phyloP scores from a whole-genome alignment of 2,329 filamentous ascomycete species.

The Trichoderma koningii region DNA sequence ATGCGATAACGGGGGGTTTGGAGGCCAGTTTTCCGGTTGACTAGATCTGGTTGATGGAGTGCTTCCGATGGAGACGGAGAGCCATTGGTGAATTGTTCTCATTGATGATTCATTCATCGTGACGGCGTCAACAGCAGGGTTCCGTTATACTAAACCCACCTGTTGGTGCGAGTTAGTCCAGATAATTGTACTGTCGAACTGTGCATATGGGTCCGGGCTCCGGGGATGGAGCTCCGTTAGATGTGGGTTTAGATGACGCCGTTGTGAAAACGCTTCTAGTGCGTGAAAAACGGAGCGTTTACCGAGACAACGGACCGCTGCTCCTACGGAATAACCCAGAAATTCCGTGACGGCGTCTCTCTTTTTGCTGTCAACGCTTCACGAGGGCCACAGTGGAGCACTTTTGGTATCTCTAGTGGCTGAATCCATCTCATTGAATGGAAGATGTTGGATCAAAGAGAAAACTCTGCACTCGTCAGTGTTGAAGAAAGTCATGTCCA shows the following conservation, averaged over 20 bases:
- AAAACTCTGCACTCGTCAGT: background rate
- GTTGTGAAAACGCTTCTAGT: background rate
- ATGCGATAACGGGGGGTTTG: slow-evolving; percentile 3
- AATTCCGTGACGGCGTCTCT: slow-evolving; percentile 4
- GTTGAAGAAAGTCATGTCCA: background rate
- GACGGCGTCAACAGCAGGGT: background rate
- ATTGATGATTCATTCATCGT: background rate
- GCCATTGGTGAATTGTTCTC: background rate
- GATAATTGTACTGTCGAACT: too few species aligned
- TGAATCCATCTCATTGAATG: background rate
- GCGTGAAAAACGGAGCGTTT: slow-evolving; percentile 1
- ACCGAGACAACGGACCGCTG: background rate
- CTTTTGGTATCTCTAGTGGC: background rate
- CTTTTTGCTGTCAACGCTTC: background rate
- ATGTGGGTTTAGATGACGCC: background rate
- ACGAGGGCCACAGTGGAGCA: slow-evolving; percentile 18
- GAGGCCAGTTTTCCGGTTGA: background rate
- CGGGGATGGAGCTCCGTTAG: slow-evolving; percentile 10
- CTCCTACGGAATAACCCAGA: background rate
- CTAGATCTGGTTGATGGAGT: background rate
- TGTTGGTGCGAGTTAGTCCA: background rate
- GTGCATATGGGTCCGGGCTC: background rate
- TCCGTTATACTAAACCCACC: slow-evolving; percentile 7
- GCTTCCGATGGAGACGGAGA: background rate
- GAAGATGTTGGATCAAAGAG: background rate